Evolutionary conservation across 768 basidiomycete species (phyloP).

Genomic region (Tulasnella sp.): DNA sequence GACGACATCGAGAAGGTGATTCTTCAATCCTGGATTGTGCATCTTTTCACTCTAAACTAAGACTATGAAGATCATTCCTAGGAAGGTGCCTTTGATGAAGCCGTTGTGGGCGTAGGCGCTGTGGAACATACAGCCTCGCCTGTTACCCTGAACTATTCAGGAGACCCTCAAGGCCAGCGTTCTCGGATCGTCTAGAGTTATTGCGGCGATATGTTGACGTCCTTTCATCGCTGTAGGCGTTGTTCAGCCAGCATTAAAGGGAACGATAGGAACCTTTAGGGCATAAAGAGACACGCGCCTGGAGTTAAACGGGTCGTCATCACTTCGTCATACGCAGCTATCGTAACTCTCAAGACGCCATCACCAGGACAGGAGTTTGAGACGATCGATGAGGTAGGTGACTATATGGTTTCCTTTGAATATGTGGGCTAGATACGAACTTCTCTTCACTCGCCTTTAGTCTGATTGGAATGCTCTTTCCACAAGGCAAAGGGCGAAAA

Average conservation of each 20-base stretch:
- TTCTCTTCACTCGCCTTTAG: slow-evolving; percentile 11
- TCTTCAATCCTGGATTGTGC: neutral
- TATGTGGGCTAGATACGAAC: too few species aligned
- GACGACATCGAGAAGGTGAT: slow-evolving; percentile 50
- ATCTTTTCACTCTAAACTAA: neutral
- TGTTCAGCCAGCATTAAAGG: slow-evolving; percentile 31
- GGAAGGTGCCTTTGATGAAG: slow-evolving; percentile 31
- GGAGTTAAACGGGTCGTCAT: slow-evolving; percentile 29
- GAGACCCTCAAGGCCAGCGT: slow-evolving; percentile 19
- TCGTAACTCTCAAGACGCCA: too few species aligned
- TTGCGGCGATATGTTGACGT: neutral
- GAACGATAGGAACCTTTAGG: slow-evolving; percentile 27
- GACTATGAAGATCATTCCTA: neutral
- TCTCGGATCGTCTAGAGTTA: too few species aligned
- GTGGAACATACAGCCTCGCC: slow-evolving; percentile 27
- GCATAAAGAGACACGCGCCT: slow-evolving; percentile 24
- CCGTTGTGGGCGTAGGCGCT: slow-evolving; percentile 32
- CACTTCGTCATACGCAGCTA: slow-evolving; percentile 29
- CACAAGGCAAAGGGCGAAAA: slow-evolving; percentile 25
- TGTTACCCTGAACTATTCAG: slow-evolving; percentile 22
- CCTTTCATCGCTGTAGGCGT: slow-evolving; percentile 19
- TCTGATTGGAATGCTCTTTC: slow-evolving; percentile 29
- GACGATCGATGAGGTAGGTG: too few species aligned
- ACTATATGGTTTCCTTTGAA: too few species aligned
- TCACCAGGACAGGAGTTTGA: too few species aligned